Evolutionary conservation across 1,139 yeast genomes (phyloP), one percentile per base, ranked within the genome.

Genomic region (Schwanniomyces etchellsii): DNA sequence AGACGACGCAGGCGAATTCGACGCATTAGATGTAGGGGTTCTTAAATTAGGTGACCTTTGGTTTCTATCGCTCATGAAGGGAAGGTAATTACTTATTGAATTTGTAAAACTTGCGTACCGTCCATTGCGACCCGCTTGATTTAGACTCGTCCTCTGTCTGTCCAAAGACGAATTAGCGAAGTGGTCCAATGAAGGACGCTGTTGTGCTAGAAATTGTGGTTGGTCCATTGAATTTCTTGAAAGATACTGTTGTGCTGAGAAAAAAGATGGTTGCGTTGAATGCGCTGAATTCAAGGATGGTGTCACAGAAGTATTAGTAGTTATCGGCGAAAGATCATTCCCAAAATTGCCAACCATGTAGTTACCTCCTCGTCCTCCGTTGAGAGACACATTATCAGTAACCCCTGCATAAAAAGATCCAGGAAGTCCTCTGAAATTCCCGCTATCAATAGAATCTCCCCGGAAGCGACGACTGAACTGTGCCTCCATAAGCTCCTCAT

Each of bases 241-340:
- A 27, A 65, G 42, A 41, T 56, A 61, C 38, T 66, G 73, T 25
- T 64, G 66, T 1, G 74, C 73, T 1, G 70, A 62, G 37, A 66
- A 64, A 39, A 64, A 67, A 5, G 70, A 64, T 5, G 67, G 70
- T 35, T 66, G 73, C 2, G 64, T 53, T 15, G 70, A 64, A 37
- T 66, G 70, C 11, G 64, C 43, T 2, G 71, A 64, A 22, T 57
- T 54, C 5, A 62, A 48, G 4, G 71, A 64, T 0, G 68, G 71
- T 0, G 73, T 63, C 27, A 62, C 50, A 3, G 72, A 65, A 0
- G 71, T 65, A 12, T 70, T 64, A 2, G 74, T 66, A 10, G 73
- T 65, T 29, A 66, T 44, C 2, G 74, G 74, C 13, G 68, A 59
- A 28, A 67, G 45, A 16, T 66, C 73, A 28, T 43, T 10, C 13